These are phyloP conservation scores for Luffa acutangula DNA, from an alignment of 306 rosid species.

Conservation along the genomic window DNA sequence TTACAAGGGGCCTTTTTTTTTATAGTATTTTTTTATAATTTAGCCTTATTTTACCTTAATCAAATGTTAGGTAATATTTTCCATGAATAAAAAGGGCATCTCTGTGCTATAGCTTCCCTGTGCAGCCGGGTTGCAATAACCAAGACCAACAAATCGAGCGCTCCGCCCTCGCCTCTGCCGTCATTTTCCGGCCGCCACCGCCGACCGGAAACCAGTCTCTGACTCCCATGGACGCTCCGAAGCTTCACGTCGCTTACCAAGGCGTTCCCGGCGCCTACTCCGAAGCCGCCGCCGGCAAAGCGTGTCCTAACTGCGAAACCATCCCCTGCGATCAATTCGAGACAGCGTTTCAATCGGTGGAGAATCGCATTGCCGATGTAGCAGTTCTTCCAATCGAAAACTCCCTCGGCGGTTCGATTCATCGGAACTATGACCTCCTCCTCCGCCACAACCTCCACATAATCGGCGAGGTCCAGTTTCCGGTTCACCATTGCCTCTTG, in stretches of 20 bases:
- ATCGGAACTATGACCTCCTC: slow-evolving; percentile 60
- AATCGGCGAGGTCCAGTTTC: slow-evolving; percentile 84
- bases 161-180: background rate
- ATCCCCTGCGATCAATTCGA: slow-evolving; percentile 13
- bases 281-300: slow-evolving; percentile 25
- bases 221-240: slow-evolving; percentile 81
- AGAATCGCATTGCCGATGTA: slow-evolving; percentile 5
- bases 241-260: slow-evolving; percentile 76
- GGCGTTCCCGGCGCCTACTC: slow-evolving; percentile 97
- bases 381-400: slow-evolving; percentile 12
- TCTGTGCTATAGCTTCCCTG: background rate
- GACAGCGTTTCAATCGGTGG: slow-evolving; percentile 69
- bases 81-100: background rate
- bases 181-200: background rate
- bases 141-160: background rate
- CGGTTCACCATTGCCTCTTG: slow-evolving; percentile 91
- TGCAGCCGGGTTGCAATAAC: background rate
- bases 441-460: slow-evolving; percentile 95
- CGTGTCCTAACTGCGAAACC: slow-evolving; percentile 8
- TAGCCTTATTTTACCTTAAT: no score
- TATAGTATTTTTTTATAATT: no score
- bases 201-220: slow-evolving; percentile 34
- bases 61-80: no score
- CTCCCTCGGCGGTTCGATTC: slow-evolving; percentile 18
- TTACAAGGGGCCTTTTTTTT: no score